Evolutionary conservation across 2,329 filamentous ascomycete species (phyloP), one percentile per base, ranked within the genome.

Genomic region (Colletotrichum echinochloae): DNA sequence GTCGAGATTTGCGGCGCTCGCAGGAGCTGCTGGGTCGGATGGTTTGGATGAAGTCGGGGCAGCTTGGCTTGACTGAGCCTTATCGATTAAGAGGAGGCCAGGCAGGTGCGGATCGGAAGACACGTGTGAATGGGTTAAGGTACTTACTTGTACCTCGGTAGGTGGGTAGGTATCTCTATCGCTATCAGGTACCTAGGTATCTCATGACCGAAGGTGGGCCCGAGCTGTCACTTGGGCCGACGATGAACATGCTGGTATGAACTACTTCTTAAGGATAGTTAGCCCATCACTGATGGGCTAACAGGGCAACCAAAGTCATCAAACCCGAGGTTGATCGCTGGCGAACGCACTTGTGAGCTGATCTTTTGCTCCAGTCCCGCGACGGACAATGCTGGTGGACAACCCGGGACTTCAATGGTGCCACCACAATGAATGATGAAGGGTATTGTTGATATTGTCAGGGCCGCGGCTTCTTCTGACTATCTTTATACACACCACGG

Each of bases 401-500:
- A 26, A 2, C 12, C 6, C 26, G 7, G 52, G n/a, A 18, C 12
- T 26, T 56, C 18, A 16, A 14, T 39, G 9, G 35, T 37, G 33
- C 33, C 16, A 14, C 30, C 33, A 51, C 9, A 23, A 20, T 12
- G 16, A 51, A 28, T n/a, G 23, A 46, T 12, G 20, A 18, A 37
- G 46, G 59, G 44, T 51, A 61, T 61, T 51, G 39, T 61, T 61
- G 33, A 30, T 37, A 23, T 61, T 51, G 26, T 60, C 20, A 14
- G 33, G 33, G 26, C 59, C 8, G 26, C 16, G 9, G 23, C 20
- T 37, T 61, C 59, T 49, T 51, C 3, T 9, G 8, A 9, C 28
- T 28, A 23, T 18, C 16, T 62, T 26, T 16, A 5, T n/a, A 52
- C 37, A 54, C 39, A 89, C 94, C 94, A 97, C 23, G 88, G 86